These are phyloP conservation scores for Rosellinia necatrix DNA, from an alignment of 2,329 filamentous ascomycete genomes.

Conservation along the genomic window DNA sequence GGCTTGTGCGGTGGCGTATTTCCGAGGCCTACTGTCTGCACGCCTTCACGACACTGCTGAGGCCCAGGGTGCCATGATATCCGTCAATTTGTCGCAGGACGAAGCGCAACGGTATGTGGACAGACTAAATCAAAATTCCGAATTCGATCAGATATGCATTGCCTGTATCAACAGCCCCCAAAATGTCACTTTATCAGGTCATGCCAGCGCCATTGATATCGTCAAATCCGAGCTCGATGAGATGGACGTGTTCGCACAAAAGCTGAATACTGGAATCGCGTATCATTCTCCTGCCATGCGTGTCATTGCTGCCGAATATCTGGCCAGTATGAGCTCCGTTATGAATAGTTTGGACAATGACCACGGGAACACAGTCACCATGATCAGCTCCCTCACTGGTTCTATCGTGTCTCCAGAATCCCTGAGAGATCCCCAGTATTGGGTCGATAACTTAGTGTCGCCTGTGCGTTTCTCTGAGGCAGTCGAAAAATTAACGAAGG, in stretches of 20 bases:
- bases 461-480: conserved; percentile 44
- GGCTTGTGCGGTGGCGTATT: too few relatives aligned
- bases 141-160: conserved; percentile 20
- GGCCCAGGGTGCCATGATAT: conserved; percentile 35
- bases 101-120: conserved; percentile 25
- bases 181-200: conserved; percentile 39
- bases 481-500: too few relatives aligned
- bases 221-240: conserved; percentile 32
- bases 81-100: conserved; percentile 33
- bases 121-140: too few relatives aligned
- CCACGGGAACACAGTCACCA: too few relatives aligned
- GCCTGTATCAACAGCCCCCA: conserved; percentile 41
- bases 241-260: conserved; percentile 37
- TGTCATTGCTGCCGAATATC: conserved; percentile 32
- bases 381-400: not conserved
- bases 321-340: not conserved
- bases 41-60: too few relatives aligned
- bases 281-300: conserved; percentile 38
- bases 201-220: conserved; percentile 30
- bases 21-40: too few relatives aligned
- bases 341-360: too few relatives aligned
- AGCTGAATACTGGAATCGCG: conserved; percentile 36
- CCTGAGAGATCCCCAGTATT: conserved; percentile 29
- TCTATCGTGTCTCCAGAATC: not conserved
- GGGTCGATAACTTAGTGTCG: conserved; percentile 42